These are phyloP conservation scores for Pythium coloratum DNA, from an alignment of 352 stramenopile genomes.

Conservation along the genomic window DNA sequence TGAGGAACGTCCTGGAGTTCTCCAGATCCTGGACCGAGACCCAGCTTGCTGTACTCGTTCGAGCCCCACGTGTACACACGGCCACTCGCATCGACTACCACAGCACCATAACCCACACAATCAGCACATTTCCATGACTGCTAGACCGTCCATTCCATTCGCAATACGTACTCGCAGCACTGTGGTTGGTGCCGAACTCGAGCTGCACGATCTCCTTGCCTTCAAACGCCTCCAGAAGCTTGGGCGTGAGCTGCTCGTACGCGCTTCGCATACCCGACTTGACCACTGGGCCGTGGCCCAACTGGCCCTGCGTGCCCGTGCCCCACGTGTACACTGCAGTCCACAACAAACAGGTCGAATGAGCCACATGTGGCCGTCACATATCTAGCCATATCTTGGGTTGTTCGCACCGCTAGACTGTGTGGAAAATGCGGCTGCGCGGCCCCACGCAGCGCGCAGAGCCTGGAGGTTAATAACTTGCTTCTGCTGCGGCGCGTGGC, in stretches of 20 bases:
- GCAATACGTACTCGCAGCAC: conserved; percentile 65
- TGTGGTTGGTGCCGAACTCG: conserved; percentile 78
- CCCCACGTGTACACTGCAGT: conserved; percentile 81
- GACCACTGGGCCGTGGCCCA: conserved; percentile 77
- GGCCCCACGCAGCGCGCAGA: conserved; percentile 25
- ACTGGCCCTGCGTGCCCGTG: conserved; percentile 79
- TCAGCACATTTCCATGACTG: neutral
- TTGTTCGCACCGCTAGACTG: conserved; percentile 60
- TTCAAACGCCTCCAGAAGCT: conserved; percentile 67
- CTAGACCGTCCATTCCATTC: neutral
- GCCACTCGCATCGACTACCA: conserved; percentile 65
- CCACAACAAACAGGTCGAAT: conserved; percentile 3
- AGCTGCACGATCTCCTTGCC: conserved; percentile 63
- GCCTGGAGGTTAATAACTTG: conserved; percentile 19
- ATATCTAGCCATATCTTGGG: neutral
- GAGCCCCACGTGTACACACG: conserved; percentile 83
- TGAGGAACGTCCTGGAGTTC: conserved; percentile 57
- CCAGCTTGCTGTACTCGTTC: conserved; percentile 90
- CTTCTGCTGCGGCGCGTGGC: conserved; percentile 15
- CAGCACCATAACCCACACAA: neutral
- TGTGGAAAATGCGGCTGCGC: conserved; percentile 41
- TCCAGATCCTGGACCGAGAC: conserved; percentile 41
- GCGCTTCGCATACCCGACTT: conserved; percentile 84
- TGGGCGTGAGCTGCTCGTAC: conserved; percentile 83
- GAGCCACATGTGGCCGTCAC: neutral